Percentiles rank a stretch among this genome's conserved stretches.
Conservation (phyloP, 208 protist genomes). For the Leishmania tarentolae region DNA sequence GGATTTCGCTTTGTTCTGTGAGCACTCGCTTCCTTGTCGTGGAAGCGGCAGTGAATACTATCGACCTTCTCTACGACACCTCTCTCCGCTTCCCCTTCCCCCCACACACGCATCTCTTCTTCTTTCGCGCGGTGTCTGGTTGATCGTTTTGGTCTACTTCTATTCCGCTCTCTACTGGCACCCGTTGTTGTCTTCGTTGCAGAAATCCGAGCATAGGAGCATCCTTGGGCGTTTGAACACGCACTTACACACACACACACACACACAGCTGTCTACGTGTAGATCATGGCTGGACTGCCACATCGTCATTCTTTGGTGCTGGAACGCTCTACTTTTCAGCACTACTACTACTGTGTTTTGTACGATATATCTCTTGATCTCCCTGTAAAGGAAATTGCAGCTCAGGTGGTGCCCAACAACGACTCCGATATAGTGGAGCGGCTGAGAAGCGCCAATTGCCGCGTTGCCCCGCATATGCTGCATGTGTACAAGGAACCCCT, state of each 20-base stretch:
- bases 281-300: not conserved
- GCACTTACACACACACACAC: too few species aligned
- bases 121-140: not conserved
- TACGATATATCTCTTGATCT: constrained; percentile 52
- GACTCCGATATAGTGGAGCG: constrained; percentile 38
- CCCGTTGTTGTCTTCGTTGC: not conserved
- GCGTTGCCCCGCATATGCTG: constrained; percentile 71
- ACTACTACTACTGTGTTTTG: constrained; percentile 77
- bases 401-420: constrained; percentile 41
- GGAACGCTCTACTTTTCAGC: constrained; percentile 29
- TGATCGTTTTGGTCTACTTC: not conserved
- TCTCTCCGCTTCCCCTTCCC: too few species aligned
- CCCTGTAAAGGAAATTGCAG: constrained; percentile 41
- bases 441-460: constrained; percentile 35
- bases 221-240: too few species aligned
- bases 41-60: not conserved
- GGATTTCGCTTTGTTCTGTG: not conserved
- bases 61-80: not conserved
- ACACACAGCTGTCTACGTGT: not conserved
- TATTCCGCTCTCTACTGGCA: not conserved
- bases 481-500: constrained; percentile 85
- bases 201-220: not conserved
- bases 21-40: not conserved
- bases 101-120: too few species aligned
- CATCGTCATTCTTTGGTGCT: constrained; percentile 14